Conservation (phyloP, 305 asterid species). For the Fraxinus sp. region DNA sequence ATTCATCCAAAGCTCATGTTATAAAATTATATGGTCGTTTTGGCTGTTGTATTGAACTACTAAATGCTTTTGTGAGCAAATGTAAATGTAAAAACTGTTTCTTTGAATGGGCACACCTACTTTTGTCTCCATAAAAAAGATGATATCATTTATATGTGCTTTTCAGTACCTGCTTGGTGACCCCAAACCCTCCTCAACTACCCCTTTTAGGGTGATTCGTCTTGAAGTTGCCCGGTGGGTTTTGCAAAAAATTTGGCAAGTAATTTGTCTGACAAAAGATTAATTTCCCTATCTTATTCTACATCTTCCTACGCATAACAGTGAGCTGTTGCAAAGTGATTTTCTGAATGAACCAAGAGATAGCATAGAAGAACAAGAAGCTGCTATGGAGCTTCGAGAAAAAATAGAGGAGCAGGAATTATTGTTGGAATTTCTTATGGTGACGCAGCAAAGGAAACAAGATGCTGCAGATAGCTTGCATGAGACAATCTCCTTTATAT, state of each 20-base stretch:
- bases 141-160: neutral
- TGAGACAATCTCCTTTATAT: slow-evolving; percentile 59
- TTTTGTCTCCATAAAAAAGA: neutral
- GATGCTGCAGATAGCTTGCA: slow-evolving; percentile 60
- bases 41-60: neutral
- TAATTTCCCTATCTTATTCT: slow-evolving; percentile 19
- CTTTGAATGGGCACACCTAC: neutral
- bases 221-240: neutral
- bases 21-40: neutral
- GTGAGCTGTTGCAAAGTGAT: slow-evolving; percentile 86
- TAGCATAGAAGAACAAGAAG: slow-evolving; percentile 78
- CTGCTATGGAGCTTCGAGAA: slow-evolving; percentile 77
- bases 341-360: slow-evolving; percentile 81
- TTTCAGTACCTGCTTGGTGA: neutral
- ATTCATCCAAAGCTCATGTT: neutral
- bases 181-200: slow-evolving; percentile 1
- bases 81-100: slow-evolving; percentile 12
- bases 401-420: slow-evolving; percentile 85
- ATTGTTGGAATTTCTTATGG: slow-evolving; percentile 78
- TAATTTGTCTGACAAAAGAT: slow-evolving; percentile 2
- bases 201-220: neutral
- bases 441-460: slow-evolving; percentile 72
- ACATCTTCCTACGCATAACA: slow-evolving; percentile 25
- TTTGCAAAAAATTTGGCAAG: neutral
- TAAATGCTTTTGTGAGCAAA: slow-evolving; percentile 7